These are phyloP conservation scores for Orobanche coerulescens DNA, from an alignment of 257 asterid species.

Conservation along the genomic window DNA sequence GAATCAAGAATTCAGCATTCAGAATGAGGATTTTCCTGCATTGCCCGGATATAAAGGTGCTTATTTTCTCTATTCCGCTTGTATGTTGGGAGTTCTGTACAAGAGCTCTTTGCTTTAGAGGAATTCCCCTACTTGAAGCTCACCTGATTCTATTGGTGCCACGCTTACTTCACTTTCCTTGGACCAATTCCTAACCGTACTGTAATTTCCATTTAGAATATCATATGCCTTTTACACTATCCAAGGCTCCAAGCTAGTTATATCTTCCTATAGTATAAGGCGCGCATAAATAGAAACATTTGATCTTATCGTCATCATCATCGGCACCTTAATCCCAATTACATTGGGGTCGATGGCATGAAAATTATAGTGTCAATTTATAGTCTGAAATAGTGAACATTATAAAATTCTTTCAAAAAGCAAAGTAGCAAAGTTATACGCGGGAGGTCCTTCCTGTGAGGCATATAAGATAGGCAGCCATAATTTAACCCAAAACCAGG, in stretches of 20 bases:
- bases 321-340: too few relatives aligned
- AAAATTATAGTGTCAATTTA: too few relatives aligned
- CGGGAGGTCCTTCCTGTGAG: too few relatives aligned
- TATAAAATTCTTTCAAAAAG: too few relatives aligned
- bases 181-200: neutral
- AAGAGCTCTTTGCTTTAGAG: neutral
- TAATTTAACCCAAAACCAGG: too few relatives aligned
- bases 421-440: too few relatives aligned
- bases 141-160: neutral
- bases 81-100: neutral
- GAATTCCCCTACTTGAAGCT: slow-evolving; percentile 5
- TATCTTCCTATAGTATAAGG: neutral
- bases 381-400: too few relatives aligned
- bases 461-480: too few relatives aligned
- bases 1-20: slow-evolving; percentile 92
- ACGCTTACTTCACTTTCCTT: slow-evolving; percentile 8
- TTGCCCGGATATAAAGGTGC: slow-evolving; percentile 89
- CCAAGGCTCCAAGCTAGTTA: neutral
- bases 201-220: slow-evolving; percentile 2
- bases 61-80: slow-evolving; percentile 15
- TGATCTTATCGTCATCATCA: neutral
- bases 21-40: slow-evolving; percentile 95
- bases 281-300: neutral
- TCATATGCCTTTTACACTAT: slow-evolving; percentile 1
- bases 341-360: too few relatives aligned